Evolutionary conservation across 129 eudicot genomes (phyloP), one percentile per base, ranked within the genome.

Genomic region (Helianthus tuberosus): DNA sequence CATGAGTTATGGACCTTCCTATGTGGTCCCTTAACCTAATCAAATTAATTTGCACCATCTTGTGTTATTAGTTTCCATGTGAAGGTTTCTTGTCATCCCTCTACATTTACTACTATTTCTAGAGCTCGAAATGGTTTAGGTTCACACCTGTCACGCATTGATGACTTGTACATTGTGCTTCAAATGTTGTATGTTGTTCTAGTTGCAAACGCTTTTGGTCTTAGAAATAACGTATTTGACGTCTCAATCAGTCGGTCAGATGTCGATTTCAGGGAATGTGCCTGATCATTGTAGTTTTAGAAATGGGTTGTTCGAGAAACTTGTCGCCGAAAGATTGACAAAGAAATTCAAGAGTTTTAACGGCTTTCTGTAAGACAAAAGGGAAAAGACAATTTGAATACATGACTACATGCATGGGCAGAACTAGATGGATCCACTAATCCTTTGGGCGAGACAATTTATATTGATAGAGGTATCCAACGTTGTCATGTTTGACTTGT

Each of bases 1-100:
- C 72, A 78, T 78, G 77, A 71, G 77, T 78, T 64, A 78, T 78
- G 82, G 82, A 69, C 82, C 66, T 70, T 77, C 25, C 25, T 71
- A 14, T 64, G 82, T 78, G 82, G 82, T 78, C 77, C 78, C 82
- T 78, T 64, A 16, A 64, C 82, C 67, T 78, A 69, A 80, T 75
- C 64, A 46, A 38, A 69, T 71, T 62, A 71, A 63, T 52, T 52
- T 71, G 39, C 82, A 78, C 67, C 73, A 68, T 68, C 77, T 80
- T 75, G 61, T 80, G 58, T 41, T 77, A 62, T 70, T 77, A 61
- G 81, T 77, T 69, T 68, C 80, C 84, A 80, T 68, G 80, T 75
- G 80, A 80, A 69, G 77, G 53, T 52, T 68, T 80, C 80, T 80
- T 75, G 73, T 69, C 73, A 75, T 68, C 57, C 77, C 47, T 75